These are phyloP conservation scores for Ciborinia camelliae DNA, from an alignment of 2,329 filamentous ascomycete genomes.

Conservation along the genomic window DNA sequence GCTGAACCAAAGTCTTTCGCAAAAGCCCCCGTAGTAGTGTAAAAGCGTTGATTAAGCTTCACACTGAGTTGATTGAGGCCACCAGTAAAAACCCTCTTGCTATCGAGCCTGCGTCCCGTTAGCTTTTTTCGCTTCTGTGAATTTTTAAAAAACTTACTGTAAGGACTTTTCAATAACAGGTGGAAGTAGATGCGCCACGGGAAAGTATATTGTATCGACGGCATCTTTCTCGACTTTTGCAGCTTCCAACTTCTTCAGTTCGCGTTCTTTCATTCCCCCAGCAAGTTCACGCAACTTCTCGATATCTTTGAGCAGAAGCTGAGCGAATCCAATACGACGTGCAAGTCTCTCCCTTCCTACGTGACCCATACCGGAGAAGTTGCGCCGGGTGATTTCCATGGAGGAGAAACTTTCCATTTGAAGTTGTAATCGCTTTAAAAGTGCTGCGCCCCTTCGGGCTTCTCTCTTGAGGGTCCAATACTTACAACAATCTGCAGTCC, in stretches of 20 bases:
- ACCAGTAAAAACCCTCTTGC: constrained; percentile 55
- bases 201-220: constrained; percentile 89
- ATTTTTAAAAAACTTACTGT: constrained; percentile 56
- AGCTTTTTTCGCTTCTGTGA: constrained; percentile 37
- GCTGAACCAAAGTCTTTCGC: constrained; percentile 54
- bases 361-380: constrained; percentile 93
- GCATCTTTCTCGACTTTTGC: constrained; percentile 73
- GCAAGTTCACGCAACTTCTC: constrained; percentile 70
- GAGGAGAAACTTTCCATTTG: constrained; percentile 96
- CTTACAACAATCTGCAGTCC: constrained; percentile 85
- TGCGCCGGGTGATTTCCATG: constrained; percentile 92
- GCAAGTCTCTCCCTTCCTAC: constrained; percentile 73
- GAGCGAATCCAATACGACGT: constrained; percentile 83
- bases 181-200: constrained; percentile 70
- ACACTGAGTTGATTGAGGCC: constrained; percentile 50
- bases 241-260: constrained; percentile 72
- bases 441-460: constrained; percentile 81
- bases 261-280: constrained; percentile 68
- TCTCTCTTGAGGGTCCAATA: constrained; percentile 99
- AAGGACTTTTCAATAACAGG: constrained; percentile 78
- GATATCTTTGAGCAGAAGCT: constrained; percentile 71
- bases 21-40: constrained; percentile 57
- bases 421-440: constrained; percentile 88
- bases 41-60: constrained; percentile 52
- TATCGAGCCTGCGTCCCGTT: constrained; percentile 54